Conservation (phyloP, 345 rosid species). For the Corymbia maculata region DNA sequence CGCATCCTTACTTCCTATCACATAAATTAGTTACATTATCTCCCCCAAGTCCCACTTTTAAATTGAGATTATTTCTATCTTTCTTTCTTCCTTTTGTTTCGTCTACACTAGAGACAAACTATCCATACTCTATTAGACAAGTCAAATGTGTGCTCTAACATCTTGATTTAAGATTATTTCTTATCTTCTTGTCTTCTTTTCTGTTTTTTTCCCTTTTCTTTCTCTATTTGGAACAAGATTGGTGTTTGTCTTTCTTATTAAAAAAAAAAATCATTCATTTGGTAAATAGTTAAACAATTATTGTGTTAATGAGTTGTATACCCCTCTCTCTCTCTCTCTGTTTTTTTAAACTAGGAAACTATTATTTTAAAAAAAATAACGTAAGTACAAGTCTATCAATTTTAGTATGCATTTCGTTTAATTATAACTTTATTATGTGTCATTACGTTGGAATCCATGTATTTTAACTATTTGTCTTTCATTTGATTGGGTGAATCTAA, state of each 20-base stretch:
- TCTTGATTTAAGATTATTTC: neutral
- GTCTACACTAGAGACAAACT: neutral
- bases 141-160: fast-evolving
- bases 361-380: neutral
- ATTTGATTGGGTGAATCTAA: neutral
- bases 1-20: neutral
- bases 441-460: neutral
- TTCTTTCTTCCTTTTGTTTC: neutral
- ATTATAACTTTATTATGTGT: neutral
- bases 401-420: neutral
- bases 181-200: neutral
- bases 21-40: neutral
- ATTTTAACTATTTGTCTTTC: neutral
- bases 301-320: neutral
- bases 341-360: neutral
- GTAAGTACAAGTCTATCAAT: neutral
- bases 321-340: neutral
- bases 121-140: neutral
- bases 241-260: neutral
- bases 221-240: neutral
- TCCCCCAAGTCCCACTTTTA: neutral
- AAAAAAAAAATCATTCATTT: neutral
- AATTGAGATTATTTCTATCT: neutral
- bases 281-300: neutral
- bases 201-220: neutral